Evolutionary conservation across 2,329 filamentous ascomycete genomes (phyloP), one percentile per base, ranked within the genome.

Genomic region (Exophiala xenobiotica): DNA sequence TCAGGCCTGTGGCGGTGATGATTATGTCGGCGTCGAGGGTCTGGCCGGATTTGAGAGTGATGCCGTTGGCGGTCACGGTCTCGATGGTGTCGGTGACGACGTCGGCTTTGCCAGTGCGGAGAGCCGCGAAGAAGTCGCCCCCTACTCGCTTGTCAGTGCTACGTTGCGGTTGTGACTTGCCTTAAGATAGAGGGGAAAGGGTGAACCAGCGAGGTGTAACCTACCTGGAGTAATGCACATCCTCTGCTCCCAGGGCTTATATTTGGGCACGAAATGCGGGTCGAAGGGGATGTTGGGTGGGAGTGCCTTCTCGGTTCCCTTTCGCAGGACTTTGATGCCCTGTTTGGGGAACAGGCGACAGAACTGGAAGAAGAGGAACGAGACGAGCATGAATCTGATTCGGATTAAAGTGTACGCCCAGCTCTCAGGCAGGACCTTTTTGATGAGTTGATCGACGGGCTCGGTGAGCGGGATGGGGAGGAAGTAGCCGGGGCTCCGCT

Each of bases 401-500:
- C 60, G 53, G 40, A 62, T 60, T 7, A 62, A 20, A 20, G 51
- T 42, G 33, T 51, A 54, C 2, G 58, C 54, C 43, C 46, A 49
- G 11, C 33, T 51, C 22, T 53, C 49, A 2, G 60, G 60, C n/a
- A 62, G 42, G 9, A 51, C 35, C 9, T 49, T 51, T 27, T 58
- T 59, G 43, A 60, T 49, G 16, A 49, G 35, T 24, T 29, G 33
- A 38, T 61, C 56, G 35, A 54, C 24, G 9, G 51, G 43, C n/a
- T 59, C 53, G 18, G 47, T 51, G 24, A 49, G 37, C 4, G 60
- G 60, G 14, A 59, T 27, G 24, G 49, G 42, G 18, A 86, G 60
- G 49, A 91, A 77, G 62, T 88, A 91, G 0, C 78, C 79, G 0
- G 90, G 90, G 39, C 83, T 89, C 50, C 90, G 82, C 70, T 95